Conservation (phyloP, 2,329 filamentous ascomycete genomes). For the Nemania serpens region DNA sequence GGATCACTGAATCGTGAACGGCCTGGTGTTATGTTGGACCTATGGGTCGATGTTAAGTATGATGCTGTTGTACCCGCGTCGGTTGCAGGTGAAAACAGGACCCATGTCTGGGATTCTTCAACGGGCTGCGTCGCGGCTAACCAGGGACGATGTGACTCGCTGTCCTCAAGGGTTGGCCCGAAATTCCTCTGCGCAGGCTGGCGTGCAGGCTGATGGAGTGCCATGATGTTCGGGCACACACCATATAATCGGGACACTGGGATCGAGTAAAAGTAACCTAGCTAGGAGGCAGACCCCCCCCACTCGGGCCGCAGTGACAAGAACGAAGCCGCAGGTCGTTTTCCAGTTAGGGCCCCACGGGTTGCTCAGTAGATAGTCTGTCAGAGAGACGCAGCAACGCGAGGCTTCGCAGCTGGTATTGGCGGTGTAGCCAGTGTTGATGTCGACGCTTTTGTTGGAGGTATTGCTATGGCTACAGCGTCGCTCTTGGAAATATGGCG, state of each 20-base stretch:
- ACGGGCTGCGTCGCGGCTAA: conserved; percentile 46
- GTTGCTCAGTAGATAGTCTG: not conserved
- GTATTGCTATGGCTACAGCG: not conserved
- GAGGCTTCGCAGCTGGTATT: not conserved
- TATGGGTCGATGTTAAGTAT: conserved; percentile 70
- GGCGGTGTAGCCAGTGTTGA: not conserved
- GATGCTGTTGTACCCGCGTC: conserved; percentile 60
- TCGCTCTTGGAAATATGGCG: not conserved
- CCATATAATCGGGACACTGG: not conserved
- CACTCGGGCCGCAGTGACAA: conserved; percentile 10
- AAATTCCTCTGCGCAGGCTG: conserved; percentile 56
- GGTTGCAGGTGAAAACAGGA: conserved; percentile 83
- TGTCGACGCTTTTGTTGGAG: not conserved
- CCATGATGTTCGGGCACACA: conserved; percentile 47
- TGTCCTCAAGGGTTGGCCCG: conserved; percentile 46
- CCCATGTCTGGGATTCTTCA: conserved; percentile 89
- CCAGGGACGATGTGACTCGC: conserved; percentile 45
- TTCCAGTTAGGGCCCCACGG: not conserved
- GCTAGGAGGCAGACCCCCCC: conserved; percentile 13
- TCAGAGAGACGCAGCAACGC: not conserved
- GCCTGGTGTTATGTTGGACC: conserved; percentile 67
- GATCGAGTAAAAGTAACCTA: conserved; percentile 14
- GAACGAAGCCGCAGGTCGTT: not conserved
- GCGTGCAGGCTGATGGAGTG: conserved; percentile 64
- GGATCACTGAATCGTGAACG: conserved; percentile 79